Evolutionary conservation across 139 green algal species (phyloP).

Genomic region (Picochlorum sp.): DNA sequence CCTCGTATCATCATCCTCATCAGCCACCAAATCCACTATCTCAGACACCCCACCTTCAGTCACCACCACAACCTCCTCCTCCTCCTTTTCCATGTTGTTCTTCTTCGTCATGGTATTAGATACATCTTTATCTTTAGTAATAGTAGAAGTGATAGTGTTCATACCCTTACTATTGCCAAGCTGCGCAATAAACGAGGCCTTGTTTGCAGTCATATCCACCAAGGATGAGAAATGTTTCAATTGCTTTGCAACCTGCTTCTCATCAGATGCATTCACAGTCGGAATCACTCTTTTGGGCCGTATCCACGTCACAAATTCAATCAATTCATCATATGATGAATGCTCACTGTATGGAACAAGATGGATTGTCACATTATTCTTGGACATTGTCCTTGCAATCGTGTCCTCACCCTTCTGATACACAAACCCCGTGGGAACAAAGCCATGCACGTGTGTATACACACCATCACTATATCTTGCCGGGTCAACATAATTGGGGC

Average conservation of each 20-base stretch:
- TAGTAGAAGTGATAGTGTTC: too few species aligned
- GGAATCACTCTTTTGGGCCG: conserved; percentile 61
- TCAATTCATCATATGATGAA: conserved; percentile 68
- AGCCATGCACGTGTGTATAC: conserved; percentile 60
- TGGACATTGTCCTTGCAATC: conserved; percentile 35
- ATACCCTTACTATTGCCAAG: conserved; percentile 11
- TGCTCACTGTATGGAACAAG: conserved; percentile 90
- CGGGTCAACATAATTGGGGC: conserved; percentile 77
- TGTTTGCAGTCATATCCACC: conserved; percentile 55
- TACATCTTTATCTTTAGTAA: too few species aligned
- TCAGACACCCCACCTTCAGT: conserved; percentile 10
- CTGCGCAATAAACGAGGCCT: conserved; percentile 45
- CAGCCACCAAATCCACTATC: conserved; percentile 24
- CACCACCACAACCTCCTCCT: conserved; percentile 33
- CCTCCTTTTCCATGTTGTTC: background rate
- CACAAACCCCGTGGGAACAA: conserved; percentile 84
- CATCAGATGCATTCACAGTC: conserved; percentile 60
- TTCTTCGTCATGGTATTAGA: background rate
- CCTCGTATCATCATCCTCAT: background rate
- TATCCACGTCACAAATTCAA: conserved; percentile 64
- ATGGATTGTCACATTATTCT: conserved; percentile 37
- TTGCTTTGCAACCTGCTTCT: conserved; percentile 25
- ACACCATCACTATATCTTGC: conserved; percentile 32
- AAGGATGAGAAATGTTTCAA: conserved; percentile 53
- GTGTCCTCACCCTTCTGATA: conserved; percentile 44